These are phyloP conservation scores for Sphagnum contortum DNA, from an alignment of 225 moss, liverwort and hornwort species.

Conservation along the genomic window DNA sequence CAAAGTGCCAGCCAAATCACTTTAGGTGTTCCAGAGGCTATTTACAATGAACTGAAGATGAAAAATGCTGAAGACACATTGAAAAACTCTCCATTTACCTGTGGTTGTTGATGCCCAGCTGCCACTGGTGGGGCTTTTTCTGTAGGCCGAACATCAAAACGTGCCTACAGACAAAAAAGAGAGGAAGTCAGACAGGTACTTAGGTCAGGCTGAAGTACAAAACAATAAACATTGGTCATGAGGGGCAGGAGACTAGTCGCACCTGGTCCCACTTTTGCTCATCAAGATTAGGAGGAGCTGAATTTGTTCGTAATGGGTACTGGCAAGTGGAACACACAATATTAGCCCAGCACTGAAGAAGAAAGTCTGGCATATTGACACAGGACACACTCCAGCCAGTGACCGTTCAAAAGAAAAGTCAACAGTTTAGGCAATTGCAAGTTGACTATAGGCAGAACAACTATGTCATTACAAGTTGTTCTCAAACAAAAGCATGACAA, in stretches of 20 bases:
- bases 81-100: slow-evolving; percentile 19
- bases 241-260: too few species aligned
- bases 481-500: too few species aligned
- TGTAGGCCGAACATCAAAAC: slow-evolving; percentile 29
- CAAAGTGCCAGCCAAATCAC: not conserved
- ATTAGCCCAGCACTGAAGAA: too few species aligned
- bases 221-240: not conserved
- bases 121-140: slow-evolving; percentile 36
- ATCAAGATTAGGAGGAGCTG: slow-evolving; percentile 94
- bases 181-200: not conserved
- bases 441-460: too few species aligned
- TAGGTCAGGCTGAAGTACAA: not conserved
- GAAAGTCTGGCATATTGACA: too few species aligned
- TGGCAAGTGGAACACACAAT: slow-evolving; percentile 1
- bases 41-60: too few species aligned
- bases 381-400: too few species aligned
- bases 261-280: slow-evolving; percentile 95
- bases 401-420: too few species aligned
- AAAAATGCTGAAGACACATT: too few species aligned
- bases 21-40: not conserved
- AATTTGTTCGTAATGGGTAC: slow-evolving; percentile 87
- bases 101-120: slow-evolving; percentile 47
- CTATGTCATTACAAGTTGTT: too few species aligned
- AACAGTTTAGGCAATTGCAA: too few species aligned
- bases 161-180: slow-evolving; percentile 23